Evolutionary conservation across 441 rosid species (phyloP).

Genomic region (Pelargonium cotyledonis): DNA sequence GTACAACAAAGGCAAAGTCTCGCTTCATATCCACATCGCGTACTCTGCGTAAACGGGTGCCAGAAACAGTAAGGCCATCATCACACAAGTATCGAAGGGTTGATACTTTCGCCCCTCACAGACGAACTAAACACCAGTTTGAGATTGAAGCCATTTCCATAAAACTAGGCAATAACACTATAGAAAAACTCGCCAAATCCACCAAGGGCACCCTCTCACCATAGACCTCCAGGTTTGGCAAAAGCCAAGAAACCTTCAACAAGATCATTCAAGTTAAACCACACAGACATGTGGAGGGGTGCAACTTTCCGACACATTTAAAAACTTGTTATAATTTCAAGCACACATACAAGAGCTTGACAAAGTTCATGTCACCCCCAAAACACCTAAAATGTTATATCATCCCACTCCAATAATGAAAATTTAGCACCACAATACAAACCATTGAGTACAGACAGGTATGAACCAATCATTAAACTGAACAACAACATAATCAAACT

Average conservation of each 20-base stretch:
- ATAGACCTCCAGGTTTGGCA: conserved; percentile 71
- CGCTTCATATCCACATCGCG: conserved; percentile 87
- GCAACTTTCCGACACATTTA: conserved; percentile 28
- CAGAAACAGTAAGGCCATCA: conserved; percentile 80
- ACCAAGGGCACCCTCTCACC: conserved; percentile 71
- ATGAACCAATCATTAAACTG: no score
- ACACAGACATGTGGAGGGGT: conserved; percentile 35
- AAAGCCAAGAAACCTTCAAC: conserved; percentile 66
- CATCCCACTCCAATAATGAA: not conserved
- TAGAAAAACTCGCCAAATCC: conserved; percentile 59
- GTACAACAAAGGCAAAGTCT: conserved; percentile 71
- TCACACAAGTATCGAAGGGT: conserved; percentile 47
- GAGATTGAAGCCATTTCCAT: conserved; percentile 56
- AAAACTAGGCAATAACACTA: conserved; percentile 44
- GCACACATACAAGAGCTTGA: conserved; percentile 24
- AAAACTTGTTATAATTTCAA: conserved; percentile 21
- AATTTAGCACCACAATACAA: no score
- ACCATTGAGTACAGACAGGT: no score
- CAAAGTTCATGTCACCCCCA: conserved; percentile 21
- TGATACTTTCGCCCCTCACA: conserved; percentile 47
- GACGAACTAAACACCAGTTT: conserved; percentile 67
- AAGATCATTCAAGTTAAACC: conserved; percentile 55
- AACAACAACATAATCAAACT: no score
- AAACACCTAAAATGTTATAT: conserved; percentile 14
- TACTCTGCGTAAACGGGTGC: conserved; percentile 71